Evolutionary conservation across 2,329 filamentous ascomycete species (phyloP).

Genomic region (Aspergillus novofumigatus): DNA sequence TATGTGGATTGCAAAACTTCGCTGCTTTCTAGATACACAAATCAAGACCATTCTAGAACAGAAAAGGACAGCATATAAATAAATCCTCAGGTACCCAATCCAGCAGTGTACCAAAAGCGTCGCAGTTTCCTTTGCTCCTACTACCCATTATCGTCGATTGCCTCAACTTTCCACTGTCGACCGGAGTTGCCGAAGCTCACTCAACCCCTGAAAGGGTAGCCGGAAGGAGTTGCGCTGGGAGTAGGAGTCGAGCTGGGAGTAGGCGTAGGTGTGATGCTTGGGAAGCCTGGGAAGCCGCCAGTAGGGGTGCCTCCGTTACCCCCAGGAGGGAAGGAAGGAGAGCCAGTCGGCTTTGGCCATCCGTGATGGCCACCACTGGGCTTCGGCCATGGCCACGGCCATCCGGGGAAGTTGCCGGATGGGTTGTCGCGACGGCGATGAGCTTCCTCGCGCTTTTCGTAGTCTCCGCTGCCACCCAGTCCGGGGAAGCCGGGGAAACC

Average conservation of each 20-base stretch:
- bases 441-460: not conserved
- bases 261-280: not conserved
- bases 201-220: not conserved
- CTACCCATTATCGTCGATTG: no score
- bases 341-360: not conserved
- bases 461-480: not conserved
- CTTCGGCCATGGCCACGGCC: no score
- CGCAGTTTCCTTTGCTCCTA: not conserved
- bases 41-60: not conserved
- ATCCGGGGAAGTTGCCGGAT: not conserved
- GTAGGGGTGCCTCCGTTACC: not conserved
- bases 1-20: not conserved
- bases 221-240: not conserved
- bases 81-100: not conserved
- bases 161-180: not conserved
- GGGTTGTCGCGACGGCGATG: not conserved
- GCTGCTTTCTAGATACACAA: not conserved
- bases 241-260: no score
- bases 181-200: not conserved
- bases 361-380: no score
- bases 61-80: not conserved
- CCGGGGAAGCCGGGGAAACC: not conserved
- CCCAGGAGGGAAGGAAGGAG: no score
- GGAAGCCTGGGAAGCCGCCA: not conserved
- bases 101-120: not conserved